Base-by-base conservation (phyloP, 2,329 filamentous ascomycete genomes). In the Pyrenochaeta sp. region DNA sequence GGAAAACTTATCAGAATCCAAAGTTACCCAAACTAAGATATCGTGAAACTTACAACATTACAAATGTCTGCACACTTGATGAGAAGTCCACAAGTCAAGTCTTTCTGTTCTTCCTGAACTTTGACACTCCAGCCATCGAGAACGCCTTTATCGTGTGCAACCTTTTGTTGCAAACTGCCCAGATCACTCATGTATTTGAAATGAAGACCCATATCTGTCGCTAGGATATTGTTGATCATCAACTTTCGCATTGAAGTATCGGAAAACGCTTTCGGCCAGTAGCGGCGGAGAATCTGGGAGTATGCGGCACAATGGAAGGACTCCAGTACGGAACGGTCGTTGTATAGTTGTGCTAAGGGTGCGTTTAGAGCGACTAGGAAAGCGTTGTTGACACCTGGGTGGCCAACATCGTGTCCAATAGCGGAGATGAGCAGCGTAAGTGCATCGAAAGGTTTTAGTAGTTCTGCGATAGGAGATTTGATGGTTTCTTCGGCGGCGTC, bases 51-150 rank as follows among this genome's bases (percentile, higher is more conserved):
- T 81, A 93, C 89, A 69, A 97, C 94, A 68, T 99, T 99, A 75
- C 93, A 96, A 65, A 99, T 97, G 71, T 99, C 94, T 26, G 94
- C 94, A 68, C 94, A 97, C 71, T 99, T 99, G 74, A 99, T 96
- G 46, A 99, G 76, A 43, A 99, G 76, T 10, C 91, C 91, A 72
- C 94, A 97, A n/a, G 88, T 78, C 32, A 97, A 74, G 7, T 89
- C 85, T 56, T 87, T 88, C 56, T 91, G 83, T 57, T 92, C 87
- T 48, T 94, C 86, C 8, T 87, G 68, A 56, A 87, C 81, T 55
- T 91, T 88, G 4, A 82, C 83, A 48, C 86, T 87, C 91, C 90
- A 96, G 7, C 82, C 82, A 44, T 90, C 85, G 4, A 83, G 81
- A 5, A 73, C 74, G 35, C 78, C 80, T 42, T 84, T 78, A 56